Conservation (phyloP, 2,329 filamentous ascomycete genomes). For the Atkinsonella hypoxylon region DNA sequence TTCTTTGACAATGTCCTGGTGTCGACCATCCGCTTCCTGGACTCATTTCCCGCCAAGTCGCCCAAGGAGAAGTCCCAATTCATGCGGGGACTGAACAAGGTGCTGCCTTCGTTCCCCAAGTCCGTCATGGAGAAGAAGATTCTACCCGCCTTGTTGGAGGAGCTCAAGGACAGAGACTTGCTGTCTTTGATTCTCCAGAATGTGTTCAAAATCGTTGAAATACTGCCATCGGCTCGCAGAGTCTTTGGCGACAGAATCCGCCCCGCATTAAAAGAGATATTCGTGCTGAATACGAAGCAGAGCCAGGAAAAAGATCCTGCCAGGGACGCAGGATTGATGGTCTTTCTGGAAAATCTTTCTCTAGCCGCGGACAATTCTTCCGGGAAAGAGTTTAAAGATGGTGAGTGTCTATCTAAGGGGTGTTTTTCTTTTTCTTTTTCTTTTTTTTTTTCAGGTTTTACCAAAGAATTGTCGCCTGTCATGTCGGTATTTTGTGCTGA, state of each 20-base stretch:
- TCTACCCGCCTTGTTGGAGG: conserved; percentile 76
- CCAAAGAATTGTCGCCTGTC: too few species aligned
- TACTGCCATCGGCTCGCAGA: conserved; percentile 64
- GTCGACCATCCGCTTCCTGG: conserved; percentile 89
- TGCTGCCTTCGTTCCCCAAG: conserved; percentile 83
- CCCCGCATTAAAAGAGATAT: conserved; percentile 74
- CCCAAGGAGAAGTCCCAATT: conserved; percentile 84
- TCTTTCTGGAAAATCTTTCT: conserved; percentile 73
- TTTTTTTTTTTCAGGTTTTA: too few species aligned
- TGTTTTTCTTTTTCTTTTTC: too few species aligned
- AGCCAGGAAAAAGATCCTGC: conserved; percentile 63
- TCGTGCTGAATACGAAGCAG: conserved; percentile 49
- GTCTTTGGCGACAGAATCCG: conserved; percentile 77
- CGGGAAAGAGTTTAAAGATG: conserved; percentile 90
- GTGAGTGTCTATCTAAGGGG: conserved; percentile 31
- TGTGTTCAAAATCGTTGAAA: conserved; percentile 76
- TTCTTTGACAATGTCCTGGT: conserved; percentile 97
- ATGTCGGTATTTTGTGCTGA: background rate
- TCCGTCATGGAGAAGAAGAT: conserved; percentile 93
- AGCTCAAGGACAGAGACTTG: conserved; percentile 84
- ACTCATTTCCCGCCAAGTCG: conserved; percentile 83
- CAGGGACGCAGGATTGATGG: conserved; percentile 83
- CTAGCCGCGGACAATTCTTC: conserved; percentile 69
- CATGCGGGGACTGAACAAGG: conserved; percentile 74
- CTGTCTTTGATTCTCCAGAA: conserved; percentile 80